Evolutionary conservation across 2,329 filamentous ascomycete species (phyloP), one percentile per base, ranked within the genome.

Genomic region (Cytospora piceae): DNA sequence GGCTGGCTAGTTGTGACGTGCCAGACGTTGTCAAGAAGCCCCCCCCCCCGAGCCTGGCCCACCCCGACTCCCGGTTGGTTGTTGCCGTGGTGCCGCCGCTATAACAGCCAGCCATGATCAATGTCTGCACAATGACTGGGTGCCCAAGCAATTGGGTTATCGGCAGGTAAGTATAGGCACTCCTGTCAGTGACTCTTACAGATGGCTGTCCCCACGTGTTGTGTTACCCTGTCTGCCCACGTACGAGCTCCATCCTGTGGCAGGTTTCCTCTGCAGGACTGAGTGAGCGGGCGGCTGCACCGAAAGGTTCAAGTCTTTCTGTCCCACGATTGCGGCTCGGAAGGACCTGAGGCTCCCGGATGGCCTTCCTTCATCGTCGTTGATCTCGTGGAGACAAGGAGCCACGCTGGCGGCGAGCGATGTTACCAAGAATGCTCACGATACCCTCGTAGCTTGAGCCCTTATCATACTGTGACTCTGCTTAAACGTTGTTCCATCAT

Each of bases 131-230:
- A 14, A 37, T 51, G 53, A 49, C 53, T 51, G n/a, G 49, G 17
- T 58, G 56, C 17, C 14, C 24, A 58, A 22, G 31, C 34, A 29
- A n/a, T 14, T 46, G 24, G 34, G 27, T 8, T 58, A 4, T 27
- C 32, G 34, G 55, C 24, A 14, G 20, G 51, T 11, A 17, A 46
- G 11, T 42, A 17, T 20, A n/a, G 24, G 31, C 54, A 22, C 29
- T 39, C 17, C 42, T 46, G 42, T 46, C 32, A 6, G 17, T 34
- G 24, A 20, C 17, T 9, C 14, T 37, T 34, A 51, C 27, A 22
- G 54, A 31, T 57, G 55, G 42, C 31, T 51, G 51, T 60, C 27
- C 46, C 63, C 63, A 63, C 59, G 55, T 63, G 58, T 58, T 58
- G 53, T 24, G 55, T 29, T 58, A 42, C 61, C 53, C 37, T 52